phyloP scores from a whole-genome alignment of 2,329 filamentous ascomycete genomes.

The Amauroascus niger region DNA sequence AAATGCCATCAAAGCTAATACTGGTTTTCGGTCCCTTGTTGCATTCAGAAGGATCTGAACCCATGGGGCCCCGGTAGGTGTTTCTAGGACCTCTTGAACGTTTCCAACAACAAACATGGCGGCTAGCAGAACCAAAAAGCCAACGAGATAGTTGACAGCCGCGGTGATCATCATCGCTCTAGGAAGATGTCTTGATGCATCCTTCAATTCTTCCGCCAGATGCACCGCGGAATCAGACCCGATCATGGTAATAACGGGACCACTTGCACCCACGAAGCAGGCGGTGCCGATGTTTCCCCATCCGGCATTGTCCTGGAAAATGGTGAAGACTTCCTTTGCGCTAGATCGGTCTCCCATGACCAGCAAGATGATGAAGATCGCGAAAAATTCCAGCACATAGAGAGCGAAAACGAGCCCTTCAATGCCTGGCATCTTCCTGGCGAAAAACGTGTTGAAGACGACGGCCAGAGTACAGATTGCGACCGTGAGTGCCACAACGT shows the following conservation, averaged over 20 bases:
- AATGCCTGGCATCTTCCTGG: slow-evolving; percentile 24
- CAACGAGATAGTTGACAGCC: slow-evolving; percentile 29
- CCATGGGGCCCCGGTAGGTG: slow-evolving; percentile 30
- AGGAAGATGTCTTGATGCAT: slow-evolving; percentile 30
- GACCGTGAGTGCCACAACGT: slow-evolving; percentile 24
- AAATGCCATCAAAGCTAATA: slow-evolving; percentile 25
- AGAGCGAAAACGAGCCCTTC: slow-evolving; percentile 26
- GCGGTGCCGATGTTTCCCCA: slow-evolving; percentile 24
- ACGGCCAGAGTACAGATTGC: slow-evolving; percentile 21
- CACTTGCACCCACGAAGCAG: slow-evolving; percentile 21
- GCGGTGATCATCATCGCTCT: slow-evolving; percentile 29
- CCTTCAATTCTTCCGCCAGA: slow-evolving; percentile 32
- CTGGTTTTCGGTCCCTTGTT: slow-evolving; percentile 32
- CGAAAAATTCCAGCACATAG: slow-evolving; percentile 27
- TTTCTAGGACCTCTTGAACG: slow-evolving; percentile 24
- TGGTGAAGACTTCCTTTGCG: slow-evolving; percentile 21
- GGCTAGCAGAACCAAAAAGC: slow-evolving; percentile 30
- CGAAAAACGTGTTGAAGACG: slow-evolving; percentile 24
- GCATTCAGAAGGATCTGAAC: slow-evolving; percentile 38
- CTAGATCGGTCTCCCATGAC: slow-evolving; percentile 21
- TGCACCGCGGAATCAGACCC: slow-evolving; percentile 22
- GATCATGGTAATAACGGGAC: slow-evolving; percentile 18
- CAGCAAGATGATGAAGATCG: slow-evolving; percentile 26
- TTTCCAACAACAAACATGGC: slow-evolving; percentile 29
- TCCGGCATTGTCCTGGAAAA: slow-evolving; percentile 21